phyloP scores from a whole-genome alignment of 805 yeast genomes.

The Candida insectorum region DNA sequence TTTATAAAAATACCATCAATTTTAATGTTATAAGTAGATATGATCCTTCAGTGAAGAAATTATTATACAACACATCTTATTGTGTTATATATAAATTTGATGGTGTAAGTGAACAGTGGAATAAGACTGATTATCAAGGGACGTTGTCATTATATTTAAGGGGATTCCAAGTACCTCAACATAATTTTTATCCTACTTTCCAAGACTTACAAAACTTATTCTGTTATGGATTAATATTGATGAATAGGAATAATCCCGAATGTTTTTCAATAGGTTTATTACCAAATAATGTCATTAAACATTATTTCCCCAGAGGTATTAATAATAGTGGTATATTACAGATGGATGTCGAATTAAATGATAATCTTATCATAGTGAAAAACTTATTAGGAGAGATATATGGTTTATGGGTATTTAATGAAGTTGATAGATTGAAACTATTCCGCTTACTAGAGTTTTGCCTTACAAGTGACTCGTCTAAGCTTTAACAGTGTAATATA shows the following conservation, averaged over 20 bases:
- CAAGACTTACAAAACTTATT: conserved; percentile 44
- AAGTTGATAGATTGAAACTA: conserved; percentile 59
- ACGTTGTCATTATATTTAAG: conserved; percentile 64
- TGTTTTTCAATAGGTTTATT: conserved; percentile 70
- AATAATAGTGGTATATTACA: conserved; percentile 31
- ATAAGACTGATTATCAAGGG: conserved; percentile 67
- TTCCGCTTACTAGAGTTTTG: conserved; percentile 44
- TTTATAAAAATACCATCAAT: conserved; percentile 65
- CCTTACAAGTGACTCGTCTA: conserved; percentile 26
- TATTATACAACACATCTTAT: conserved; percentile 67
- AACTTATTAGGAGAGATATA: conserved; percentile 66
- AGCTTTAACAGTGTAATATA: too few species aligned
- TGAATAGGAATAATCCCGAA: conserved; percentile 65
- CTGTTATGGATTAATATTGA: conserved; percentile 65
- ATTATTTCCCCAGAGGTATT: conserved; percentile 37
- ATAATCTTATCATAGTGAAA: conserved; percentile 66
- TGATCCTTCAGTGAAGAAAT: conserved; percentile 67
- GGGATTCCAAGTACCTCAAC: conserved; percentile 30
- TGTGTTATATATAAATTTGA: conserved; percentile 68
- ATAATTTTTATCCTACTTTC: conserved; percentile 11
- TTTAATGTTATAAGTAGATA: conserved; percentile 75
- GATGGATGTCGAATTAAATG: conserved; percentile 66
- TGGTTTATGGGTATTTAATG: conserved; percentile 77
- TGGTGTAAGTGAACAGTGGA: conserved; percentile 60
- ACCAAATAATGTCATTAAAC: conserved; percentile 48